Conservation (phyloP, 1,284 basidiomycete genomes). For the Moniliella sp. region DNA sequence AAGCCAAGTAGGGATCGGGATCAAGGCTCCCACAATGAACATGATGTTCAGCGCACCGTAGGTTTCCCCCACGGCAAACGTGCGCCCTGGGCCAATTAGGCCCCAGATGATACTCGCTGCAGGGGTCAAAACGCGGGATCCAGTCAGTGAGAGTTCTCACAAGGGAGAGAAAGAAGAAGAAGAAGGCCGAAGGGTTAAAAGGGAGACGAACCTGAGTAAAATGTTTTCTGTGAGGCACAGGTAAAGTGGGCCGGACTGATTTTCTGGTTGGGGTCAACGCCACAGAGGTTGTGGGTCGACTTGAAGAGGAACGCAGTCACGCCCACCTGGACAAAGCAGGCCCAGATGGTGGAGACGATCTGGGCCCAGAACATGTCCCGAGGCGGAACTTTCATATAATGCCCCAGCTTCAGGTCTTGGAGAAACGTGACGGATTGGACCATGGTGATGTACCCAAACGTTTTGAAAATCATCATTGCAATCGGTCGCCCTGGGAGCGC, state of each 20-base stretch:
- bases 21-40: conserved; percentile 16
- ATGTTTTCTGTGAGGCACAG: no score
- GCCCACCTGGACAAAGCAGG: conserved; percentile 40
- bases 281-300: not conserved
- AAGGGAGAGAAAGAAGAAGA: no score
- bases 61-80: conserved; percentile 12
- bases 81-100: conserved; percentile 16
- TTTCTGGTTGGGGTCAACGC: no score
- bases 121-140: no score
- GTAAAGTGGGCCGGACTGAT: no score
- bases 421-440: conserved; percentile 45
- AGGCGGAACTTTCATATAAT: conserved; percentile 42
- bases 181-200: no score
- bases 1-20: conserved; percentile 41
- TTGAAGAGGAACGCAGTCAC: conserved; percentile 35
- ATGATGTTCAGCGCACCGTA: conserved; percentile 18
- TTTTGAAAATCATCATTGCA: conserved; percentile 64
- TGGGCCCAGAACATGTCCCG: conserved; percentile 39
- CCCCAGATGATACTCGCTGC: conserved; percentile 37
- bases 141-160: no score
- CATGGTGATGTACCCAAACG: conserved; percentile 45
- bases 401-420: conserved; percentile 41
- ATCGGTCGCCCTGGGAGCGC: conserved; percentile 53
- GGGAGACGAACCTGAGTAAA: no score
- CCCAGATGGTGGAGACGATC: conserved; percentile 49